Percentiles rank a stretch among this genome's conserved stretches.
Conservation (phyloP, 371 early-diverging fungal genomes). For the Capniomyces stellatus region DNA sequence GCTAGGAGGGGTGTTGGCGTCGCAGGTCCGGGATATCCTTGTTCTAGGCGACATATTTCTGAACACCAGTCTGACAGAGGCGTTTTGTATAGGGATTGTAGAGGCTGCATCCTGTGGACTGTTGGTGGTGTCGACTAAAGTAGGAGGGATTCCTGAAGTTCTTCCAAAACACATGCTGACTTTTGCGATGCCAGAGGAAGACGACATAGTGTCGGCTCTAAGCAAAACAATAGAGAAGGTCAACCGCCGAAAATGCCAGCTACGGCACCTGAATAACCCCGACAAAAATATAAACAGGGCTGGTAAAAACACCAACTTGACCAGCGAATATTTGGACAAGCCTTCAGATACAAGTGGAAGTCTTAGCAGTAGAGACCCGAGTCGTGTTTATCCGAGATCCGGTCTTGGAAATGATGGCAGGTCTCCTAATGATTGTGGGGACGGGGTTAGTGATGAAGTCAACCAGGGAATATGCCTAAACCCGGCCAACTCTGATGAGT, state of each 20-base stretch:
- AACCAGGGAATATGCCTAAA: no score
- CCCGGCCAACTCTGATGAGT: no score
- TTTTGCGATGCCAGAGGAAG: slow-evolving; percentile 80
- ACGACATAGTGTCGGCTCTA: slow-evolving; percentile 61
- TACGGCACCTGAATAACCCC: background rate
- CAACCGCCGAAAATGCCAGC: slow-evolving; percentile 23
- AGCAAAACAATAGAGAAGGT: slow-evolving; percentile 55
- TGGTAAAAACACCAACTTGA: background rate
- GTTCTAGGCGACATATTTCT: slow-evolving; percentile 94
- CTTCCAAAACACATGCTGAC: slow-evolving; percentile 89
- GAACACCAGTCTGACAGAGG: slow-evolving; percentile 97
- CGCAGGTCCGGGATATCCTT: slow-evolving; percentile 71
- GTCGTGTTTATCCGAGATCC: background rate
- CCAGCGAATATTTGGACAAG: no score
- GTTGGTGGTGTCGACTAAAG: slow-evolving; percentile 93
- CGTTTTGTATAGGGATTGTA: slow-evolving; percentile 98
- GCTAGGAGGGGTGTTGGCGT: slow-evolving; percentile 73
- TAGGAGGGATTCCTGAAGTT: slow-evolving; percentile 98
- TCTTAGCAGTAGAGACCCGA: background rate
- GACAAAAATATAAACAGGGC: background rate
- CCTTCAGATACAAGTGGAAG: background rate
- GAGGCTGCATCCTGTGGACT: slow-evolving; percentile 97
- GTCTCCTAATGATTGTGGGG: no score
- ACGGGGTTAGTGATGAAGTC: no score
- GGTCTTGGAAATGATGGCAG: no score